Percentiles rank a stretch among this genome's conserved stretches.
These are phyloP conservation scores for Nematodospora valgi DNA, from an alignment of 805 yeast species.

Conservation along the genomic window DNA sequence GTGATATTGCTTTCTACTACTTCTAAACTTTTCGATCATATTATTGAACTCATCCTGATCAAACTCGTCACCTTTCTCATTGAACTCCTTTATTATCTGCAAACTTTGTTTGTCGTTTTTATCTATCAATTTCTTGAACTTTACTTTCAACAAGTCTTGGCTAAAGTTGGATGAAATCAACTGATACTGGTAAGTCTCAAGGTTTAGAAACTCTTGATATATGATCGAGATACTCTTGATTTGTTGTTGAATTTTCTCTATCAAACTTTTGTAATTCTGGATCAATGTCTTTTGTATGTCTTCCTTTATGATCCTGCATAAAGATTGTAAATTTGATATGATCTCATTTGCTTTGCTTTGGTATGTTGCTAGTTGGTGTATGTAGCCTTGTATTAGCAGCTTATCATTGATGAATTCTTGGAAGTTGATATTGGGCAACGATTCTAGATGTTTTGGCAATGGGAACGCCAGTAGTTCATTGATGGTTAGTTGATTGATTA, in stretches of 20 bases:
- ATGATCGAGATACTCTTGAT: slow-evolving; percentile 19
- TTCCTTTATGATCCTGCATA: slow-evolving; percentile 19
- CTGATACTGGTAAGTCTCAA: slow-evolving; percentile 39
- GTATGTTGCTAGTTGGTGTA: slow-evolving; percentile 22
- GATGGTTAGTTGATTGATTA: not conserved
- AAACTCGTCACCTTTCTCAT: slow-evolving; percentile 11
- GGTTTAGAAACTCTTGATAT: slow-evolving; percentile 29
- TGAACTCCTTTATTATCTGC: slow-evolving; percentile 12
- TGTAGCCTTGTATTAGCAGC: slow-evolving; percentile 28
- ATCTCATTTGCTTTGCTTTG: slow-evolving; percentile 12
- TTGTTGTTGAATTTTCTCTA: slow-evolving; percentile 21
- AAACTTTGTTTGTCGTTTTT: slow-evolving; percentile 20
- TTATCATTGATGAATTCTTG: slow-evolving; percentile 25
- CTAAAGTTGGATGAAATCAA: slow-evolving; percentile 35
- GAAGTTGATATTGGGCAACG: slow-evolving; percentile 25
- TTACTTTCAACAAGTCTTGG: slow-evolving; percentile 25
- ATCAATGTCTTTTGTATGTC: slow-evolving; percentile 11
- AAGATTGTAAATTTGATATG: slow-evolving; percentile 11
- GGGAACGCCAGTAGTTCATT: slow-evolving; percentile 7
- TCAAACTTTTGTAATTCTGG: slow-evolving; percentile 18
- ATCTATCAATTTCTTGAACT: slow-evolving; percentile 23
- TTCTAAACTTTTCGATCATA: slow-evolving; percentile 19
- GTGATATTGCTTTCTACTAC: slow-evolving; percentile 28
- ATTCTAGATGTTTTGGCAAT: slow-evolving; percentile 25
- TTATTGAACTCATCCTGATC: slow-evolving; percentile 14